Evolutionary conservation across 768 basidiomycete species (phyloP), one percentile per base, ranked within the genome.

Genomic region (Lenzites betulinus): DNA sequence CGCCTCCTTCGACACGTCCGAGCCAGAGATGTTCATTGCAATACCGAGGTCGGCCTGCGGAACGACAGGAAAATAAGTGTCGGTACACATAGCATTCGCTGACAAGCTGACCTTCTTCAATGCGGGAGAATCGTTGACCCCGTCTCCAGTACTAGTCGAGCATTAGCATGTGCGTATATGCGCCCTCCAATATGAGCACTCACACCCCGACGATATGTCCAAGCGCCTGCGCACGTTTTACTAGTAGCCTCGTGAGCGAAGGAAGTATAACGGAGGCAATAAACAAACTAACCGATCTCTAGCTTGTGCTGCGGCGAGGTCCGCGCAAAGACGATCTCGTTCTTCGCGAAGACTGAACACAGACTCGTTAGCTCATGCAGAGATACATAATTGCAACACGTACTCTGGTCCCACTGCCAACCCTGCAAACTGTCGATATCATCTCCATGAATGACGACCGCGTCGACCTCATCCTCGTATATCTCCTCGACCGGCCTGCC

Each of bases 351-450:
- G 62, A 89, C 87, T 88, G 54, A 3, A 23, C 20, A 46, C 53
- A 33, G 23, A 25, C 28, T 16, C 2, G 11, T 35, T 20, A 9
- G 3, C 38, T 8, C 12, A 25, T n/a, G n/a, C n/a, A n/a, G n/a
- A n/a, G n/a, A n/a, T n/a, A n/a, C n/a, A n/a, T n/a, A n/a, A n/a
- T n/a, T n/a, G 48, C 35, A 60, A n/a, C 23, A 22, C 43, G 18
- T 15, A 86, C 86, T 88, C 67, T 85, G 81, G 73, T 88, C 87
- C 87, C 87, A 88, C 70, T 88, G 85, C 84, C 86, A 88, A 5
- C 84, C 85, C 67, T 88, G 83, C 16, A 89, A 71, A 7, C 71
- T 70, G 66, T 89, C 87, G 58, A 89, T 87, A 41, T 83, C 80
- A 62, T 89, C 87, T 39, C 87, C 86, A 64, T 88, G 87, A 36